Evolutionary conservation across 371 early-diverging fungal species (phyloP).

Genomic region (Entomophthora muscae): DNA sequence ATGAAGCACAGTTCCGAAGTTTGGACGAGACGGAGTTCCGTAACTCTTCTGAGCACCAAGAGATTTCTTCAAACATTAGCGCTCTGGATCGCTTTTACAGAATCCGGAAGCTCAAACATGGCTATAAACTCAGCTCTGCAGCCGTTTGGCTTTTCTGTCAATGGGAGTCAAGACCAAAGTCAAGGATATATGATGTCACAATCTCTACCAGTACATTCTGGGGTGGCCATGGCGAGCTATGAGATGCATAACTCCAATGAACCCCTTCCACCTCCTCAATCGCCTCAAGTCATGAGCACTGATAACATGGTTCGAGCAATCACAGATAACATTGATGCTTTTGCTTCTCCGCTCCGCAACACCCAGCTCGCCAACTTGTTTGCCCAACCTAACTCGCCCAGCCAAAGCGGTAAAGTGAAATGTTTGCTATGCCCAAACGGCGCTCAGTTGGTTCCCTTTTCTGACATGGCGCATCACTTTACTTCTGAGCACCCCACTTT

Average conservation of each 20-base stretch:
- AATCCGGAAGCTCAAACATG: not conserved
- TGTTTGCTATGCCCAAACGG: not conserved
- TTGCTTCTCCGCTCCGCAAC: not conserved
- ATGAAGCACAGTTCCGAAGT: not conserved
- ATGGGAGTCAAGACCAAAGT: not conserved
- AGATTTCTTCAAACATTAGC: not conserved
- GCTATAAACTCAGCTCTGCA: not conserved
- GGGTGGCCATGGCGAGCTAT: not conserved
- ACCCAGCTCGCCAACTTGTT: not conserved
- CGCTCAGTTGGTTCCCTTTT: not conserved
- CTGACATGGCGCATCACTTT: too few species aligned
- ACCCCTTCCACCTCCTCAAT: not conserved
- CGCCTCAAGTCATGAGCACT: not conserved
- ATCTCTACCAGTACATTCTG: not conserved
- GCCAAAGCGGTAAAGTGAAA: not conserved
- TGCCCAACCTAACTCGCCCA: not conserved
- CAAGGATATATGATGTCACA: not conserved
- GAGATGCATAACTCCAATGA: not conserved
- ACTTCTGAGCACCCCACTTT: too few species aligned
- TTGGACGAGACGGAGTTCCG: not conserved
- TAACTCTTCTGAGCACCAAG: not conserved
- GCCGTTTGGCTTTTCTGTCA: not conserved
- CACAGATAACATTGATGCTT: not conserved
- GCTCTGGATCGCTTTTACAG: not conserved
- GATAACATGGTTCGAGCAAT: not conserved